Percentiles rank a stretch among this genome's conserved stretches.
Conservation (phyloP, 305 asterid species). For the Rubia balearica region DNA sequence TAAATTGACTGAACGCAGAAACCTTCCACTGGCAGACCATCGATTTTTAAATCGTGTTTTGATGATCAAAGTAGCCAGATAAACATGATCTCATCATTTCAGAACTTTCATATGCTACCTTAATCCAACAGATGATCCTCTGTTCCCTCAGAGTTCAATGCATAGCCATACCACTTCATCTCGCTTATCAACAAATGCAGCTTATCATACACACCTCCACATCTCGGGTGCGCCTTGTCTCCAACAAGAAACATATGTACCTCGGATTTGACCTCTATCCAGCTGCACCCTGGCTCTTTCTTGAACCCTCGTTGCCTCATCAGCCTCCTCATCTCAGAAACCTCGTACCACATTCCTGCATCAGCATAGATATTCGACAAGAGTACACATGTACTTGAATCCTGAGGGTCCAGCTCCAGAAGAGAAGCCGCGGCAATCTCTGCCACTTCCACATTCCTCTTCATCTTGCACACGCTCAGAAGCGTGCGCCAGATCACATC, state of each 20-base stretch:
- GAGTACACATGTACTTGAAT: constrained; percentile 66
- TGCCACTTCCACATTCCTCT: constrained; percentile 72
- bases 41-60: no score
- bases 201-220: constrained; percentile 48
- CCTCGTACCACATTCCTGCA: constrained; percentile 82
- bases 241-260: constrained; percentile 81
- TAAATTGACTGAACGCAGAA: no score
- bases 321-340: constrained; percentile 52
- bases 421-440: constrained; percentile 64
- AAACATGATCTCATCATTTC: no score
- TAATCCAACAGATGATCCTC: neutral
- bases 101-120: no score
- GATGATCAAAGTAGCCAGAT: no score
- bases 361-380: constrained; percentile 70
- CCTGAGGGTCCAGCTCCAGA: constrained; percentile 58
- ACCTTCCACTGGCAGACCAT: no score
- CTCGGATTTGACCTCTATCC: constrained; percentile 76
- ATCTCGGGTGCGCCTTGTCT: constrained; percentile 81
- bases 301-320: constrained; percentile 57
- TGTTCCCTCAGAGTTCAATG: constrained; percentile 17
- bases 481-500: constrained; percentile 88
- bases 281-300: constrained; percentile 94
- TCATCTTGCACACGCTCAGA: constrained; percentile 71
- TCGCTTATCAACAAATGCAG: constrained; percentile 42
- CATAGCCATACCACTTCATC: constrained; percentile 42